These are phyloP conservation scores for Mortierella sp. DNA, from an alignment of 371 early-diverging fungal genomes.

Conservation along the genomic window DNA sequence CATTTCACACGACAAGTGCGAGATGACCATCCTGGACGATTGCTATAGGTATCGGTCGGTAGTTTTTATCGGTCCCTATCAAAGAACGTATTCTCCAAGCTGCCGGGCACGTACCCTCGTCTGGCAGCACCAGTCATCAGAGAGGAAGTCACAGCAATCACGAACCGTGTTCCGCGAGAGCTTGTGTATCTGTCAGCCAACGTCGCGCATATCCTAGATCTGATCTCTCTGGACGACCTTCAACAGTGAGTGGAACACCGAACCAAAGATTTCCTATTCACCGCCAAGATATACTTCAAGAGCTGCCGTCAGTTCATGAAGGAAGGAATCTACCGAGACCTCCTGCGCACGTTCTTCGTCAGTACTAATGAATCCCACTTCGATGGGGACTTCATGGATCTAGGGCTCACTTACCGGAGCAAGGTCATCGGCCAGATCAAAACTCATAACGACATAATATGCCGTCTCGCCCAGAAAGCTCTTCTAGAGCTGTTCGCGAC, in stretches of 20 bases:
- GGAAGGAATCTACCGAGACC: slow-evolving; percentile 14
- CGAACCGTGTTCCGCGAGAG: slow-evolving; percentile 39
- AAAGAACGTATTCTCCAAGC: slow-evolving; percentile 18
- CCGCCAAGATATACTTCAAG: slow-evolving; percentile 1
- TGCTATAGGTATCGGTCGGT: too few species aligned
- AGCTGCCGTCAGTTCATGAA: background rate
- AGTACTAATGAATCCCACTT: slow-evolving; percentile 15
- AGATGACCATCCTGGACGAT: too few species aligned
- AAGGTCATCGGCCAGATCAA: background rate
- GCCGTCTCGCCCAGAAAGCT: slow-evolving; percentile 22
- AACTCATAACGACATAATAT: slow-evolving; percentile 21
- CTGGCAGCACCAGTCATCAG: slow-evolving; percentile 16
- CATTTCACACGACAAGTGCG: too few species aligned
- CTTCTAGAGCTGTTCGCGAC: slow-evolving; percentile 33
- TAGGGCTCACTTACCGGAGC: slow-evolving; percentile 30
- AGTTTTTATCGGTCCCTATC: too few species aligned
- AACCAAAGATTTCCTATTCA: slow-evolving; percentile 21
- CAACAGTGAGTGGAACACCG: slow-evolving; percentile 18
- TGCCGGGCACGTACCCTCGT: slow-evolving; percentile 26
- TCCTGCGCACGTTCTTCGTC: slow-evolving; percentile 20
- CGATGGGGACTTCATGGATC: slow-evolving; percentile 35
- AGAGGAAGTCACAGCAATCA: slow-evolving; percentile 28
- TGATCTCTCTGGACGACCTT: slow-evolving; percentile 30
- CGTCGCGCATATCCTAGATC: slow-evolving; percentile 5
- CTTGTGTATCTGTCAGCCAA: slow-evolving; percentile 22